Percentiles rank a stretch among this genome's conserved stretches.
phyloP scores from a whole-genome alignment of 129 eudicot genomes.

The Lonicera japonica region DNA sequence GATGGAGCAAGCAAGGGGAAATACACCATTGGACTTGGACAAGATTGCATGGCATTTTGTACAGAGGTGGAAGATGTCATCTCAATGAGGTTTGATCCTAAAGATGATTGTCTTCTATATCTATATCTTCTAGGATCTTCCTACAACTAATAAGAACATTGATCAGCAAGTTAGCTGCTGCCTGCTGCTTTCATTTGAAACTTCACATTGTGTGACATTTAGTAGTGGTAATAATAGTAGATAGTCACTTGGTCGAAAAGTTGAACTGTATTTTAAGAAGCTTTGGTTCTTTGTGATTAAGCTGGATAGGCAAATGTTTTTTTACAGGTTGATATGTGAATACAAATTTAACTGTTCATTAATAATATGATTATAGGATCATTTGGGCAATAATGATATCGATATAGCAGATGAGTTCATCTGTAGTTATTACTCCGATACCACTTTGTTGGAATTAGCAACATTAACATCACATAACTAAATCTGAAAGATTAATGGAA shows the following conservation, averaged over 20 bases:
- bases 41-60: conserved; percentile 98
- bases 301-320: background rate
- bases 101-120: background rate
- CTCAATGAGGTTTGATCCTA: conserved; percentile 76
- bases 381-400: background rate
- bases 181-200: background rate
- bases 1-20: conserved; percentile 99
- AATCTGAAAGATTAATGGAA: background rate
- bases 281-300: background rate
- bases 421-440: too few relatives aligned
- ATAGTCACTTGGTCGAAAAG: background rate
- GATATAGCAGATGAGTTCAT: background rate
- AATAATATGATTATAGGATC: background rate
- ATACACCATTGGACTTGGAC: conserved; percentile 97
- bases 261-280: too few relatives aligned
- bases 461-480: background rate
- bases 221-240: background rate
- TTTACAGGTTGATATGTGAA: too few relatives aligned
- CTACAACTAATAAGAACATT: background rate
- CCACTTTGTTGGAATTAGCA: background rate
- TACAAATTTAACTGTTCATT: background rate
- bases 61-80: conserved; percentile 98
- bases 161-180: background rate
- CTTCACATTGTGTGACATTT: background rate
- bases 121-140: background rate